A percentile compares a stretch with the other conserved stretches of the same genome.
Conservation (phyloP, 148 eudicot species). For the Tetragonia tetragonoides region DNA sequence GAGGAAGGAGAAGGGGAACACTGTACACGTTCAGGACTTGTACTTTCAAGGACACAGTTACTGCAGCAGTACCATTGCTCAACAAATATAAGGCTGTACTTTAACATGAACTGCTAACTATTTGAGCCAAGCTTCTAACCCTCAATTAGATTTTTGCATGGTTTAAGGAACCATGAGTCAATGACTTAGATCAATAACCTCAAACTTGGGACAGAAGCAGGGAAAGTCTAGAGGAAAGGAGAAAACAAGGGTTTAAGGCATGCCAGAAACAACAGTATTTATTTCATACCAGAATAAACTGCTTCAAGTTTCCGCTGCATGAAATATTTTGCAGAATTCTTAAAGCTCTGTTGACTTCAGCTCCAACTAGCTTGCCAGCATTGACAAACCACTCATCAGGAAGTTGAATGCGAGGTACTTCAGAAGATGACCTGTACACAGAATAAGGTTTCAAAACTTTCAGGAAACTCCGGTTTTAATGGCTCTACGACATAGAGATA, state of each 20-base stretch:
- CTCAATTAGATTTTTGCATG: not conserved
- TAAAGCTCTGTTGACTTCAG: conserved; percentile 58
- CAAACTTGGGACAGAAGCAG: not conserved
- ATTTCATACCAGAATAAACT: conserved; percentile 55
- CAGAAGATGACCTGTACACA: conserved; percentile 48
- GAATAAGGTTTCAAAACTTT: not conserved
- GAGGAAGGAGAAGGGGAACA: not conserved
- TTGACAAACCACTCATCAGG: conserved; percentile 67
- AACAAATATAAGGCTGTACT: not conserved
- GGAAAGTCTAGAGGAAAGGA: not conserved
- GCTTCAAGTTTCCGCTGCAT: conserved; percentile 61
- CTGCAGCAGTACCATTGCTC: not conserved
- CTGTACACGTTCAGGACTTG: not conserved
- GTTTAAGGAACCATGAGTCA: not conserved
- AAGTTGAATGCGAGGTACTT: conserved; percentile 53
- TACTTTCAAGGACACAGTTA: not conserved
- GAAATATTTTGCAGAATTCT: conserved; percentile 68
- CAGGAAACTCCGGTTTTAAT: not conserved
- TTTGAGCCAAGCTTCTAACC: not conserved
- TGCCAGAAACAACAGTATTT: not conserved
- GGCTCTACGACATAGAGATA: not conserved
- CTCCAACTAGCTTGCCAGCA: conserved; percentile 49
- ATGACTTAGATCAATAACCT: not conserved
- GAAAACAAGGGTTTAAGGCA: not conserved
- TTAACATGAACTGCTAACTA: not conserved